Conservation (phyloP, 768 basidiomycete genomes). For the Pholiota molesta region DNA sequence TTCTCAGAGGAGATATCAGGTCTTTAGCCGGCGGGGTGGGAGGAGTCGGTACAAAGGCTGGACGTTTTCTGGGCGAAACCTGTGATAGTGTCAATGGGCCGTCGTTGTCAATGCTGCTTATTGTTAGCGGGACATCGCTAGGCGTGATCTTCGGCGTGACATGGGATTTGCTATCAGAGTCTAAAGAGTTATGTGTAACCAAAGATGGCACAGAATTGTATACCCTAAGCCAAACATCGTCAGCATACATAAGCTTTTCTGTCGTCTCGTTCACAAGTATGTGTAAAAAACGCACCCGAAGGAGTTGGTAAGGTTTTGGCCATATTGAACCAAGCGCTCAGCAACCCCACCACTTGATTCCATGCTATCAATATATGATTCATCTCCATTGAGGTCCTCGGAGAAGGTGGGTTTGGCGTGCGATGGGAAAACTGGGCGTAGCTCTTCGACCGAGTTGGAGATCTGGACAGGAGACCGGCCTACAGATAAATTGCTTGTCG, state of each 20-base stretch:
- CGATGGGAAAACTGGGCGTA: slow-evolving; percentile 14
- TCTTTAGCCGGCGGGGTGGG: slow-evolving; percentile 22
- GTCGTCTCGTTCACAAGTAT: not conserved
- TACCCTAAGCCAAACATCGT: slow-evolving; percentile 17
- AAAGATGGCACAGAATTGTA: not conserved
- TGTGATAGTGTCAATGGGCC: slow-evolving; percentile 23
- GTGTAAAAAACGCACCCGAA: slow-evolving; percentile 41
- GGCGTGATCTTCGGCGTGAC: not conserved
- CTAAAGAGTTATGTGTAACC: not conserved
- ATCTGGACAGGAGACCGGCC: not conserved
- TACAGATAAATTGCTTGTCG: not conserved
- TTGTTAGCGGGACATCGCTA: not conserved
- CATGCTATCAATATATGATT: slow-evolving; percentile 27
- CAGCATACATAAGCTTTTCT: slow-evolving; percentile 3
- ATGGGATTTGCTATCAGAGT: not conserved
- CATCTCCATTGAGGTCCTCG: slow-evolving; percentile 19
- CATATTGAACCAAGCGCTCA: slow-evolving; percentile 51
- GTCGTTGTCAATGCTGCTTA: not conserved
- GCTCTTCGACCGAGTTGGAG: not conserved
- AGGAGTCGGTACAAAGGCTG: not conserved
- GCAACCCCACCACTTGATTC: slow-evolving; percentile 42
- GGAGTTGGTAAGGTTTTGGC: slow-evolving; percentile 46
- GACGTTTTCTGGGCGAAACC: slow-evolving; percentile 25
- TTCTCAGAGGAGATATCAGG: slow-evolving; percentile 42
- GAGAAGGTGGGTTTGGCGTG: slow-evolving; percentile 11